These are phyloP conservation scores for Whalleya microplaca DNA, from an alignment of 2,329 filamentous ascomycete species.

Conservation along the genomic window DNA sequence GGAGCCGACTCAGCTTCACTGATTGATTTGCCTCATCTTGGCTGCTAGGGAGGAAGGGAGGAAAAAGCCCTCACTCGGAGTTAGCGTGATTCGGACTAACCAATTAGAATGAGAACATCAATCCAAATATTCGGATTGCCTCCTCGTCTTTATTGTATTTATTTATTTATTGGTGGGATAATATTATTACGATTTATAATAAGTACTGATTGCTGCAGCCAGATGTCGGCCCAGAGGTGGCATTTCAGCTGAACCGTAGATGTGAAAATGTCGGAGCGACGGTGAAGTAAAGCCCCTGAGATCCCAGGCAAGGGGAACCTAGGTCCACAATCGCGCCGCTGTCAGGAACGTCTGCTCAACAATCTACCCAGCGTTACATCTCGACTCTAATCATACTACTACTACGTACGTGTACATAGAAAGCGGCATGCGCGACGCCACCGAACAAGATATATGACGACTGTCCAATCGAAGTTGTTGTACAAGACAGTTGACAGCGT, in stretches of 20 bases:
- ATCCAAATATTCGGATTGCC: neutral
- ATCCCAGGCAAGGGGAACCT: neutral
- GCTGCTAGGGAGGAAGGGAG: neutral
- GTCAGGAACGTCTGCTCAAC: neutral
- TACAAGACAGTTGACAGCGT: neutral
- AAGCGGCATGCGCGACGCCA: neutral
- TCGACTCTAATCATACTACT: neutral
- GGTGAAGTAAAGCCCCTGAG: neutral
- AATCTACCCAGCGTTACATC: neutral
- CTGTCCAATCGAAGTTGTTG: neutral
- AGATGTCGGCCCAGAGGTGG: neutral
- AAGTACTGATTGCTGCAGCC: neutral
- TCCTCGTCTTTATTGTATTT: neutral
- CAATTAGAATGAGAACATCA: neutral
- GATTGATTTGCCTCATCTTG: neutral
- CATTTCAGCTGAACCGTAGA: neutral
- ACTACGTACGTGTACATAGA: neutral
- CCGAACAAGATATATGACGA: neutral
- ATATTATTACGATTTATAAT: neutral
- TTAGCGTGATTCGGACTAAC: neutral
- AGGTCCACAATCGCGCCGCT: neutral
- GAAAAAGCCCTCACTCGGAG: neutral
- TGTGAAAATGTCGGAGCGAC: neutral
- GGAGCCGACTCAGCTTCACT: neutral
- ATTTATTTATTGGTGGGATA: neutral